Conservation (phyloP, 2,329 filamentous ascomycete species). For the Fusarium anthophilum region DNA sequence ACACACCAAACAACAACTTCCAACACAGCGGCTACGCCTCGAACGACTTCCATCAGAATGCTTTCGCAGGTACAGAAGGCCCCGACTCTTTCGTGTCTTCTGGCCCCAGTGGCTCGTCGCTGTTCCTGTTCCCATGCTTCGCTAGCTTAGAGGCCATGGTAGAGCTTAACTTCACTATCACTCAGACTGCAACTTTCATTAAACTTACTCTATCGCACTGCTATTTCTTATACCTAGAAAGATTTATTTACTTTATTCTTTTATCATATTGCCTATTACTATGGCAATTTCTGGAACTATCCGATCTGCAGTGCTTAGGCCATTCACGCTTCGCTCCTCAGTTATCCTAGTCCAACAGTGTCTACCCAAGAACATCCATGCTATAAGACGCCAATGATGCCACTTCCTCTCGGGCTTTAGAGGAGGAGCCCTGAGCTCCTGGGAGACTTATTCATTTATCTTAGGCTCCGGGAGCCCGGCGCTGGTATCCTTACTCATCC, state of each 20-base stretch:
- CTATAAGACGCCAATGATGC: neutral
- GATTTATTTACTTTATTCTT: neutral
- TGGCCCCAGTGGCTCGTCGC: rapidly evolving
- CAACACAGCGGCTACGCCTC: too few relatives aligned
- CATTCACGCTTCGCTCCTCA: neutral
- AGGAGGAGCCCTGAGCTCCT: neutral
- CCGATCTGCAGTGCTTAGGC: rapidly evolving
- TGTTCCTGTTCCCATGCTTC: rapidly evolving
- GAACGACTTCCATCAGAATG: too few relatives aligned
- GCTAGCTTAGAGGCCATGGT: neutral
- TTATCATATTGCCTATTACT: neutral
- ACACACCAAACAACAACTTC: too few relatives aligned
- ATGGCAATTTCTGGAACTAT: neutral
- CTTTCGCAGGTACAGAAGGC: too few relatives aligned
- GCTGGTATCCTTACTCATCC: neutral
- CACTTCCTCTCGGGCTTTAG: neutral
- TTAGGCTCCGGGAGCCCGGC: too few relatives aligned
- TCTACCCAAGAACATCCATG: neutral
- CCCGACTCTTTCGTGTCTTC: neutral
- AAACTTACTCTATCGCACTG: neutral
- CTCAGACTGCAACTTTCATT: neutral
- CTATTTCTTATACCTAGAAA: neutral
- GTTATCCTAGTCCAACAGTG: rapidly evolving
- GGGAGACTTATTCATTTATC: neutral
- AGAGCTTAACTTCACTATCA: neutral